Evolutionary conservation across 495 filamentous ascomycete genomes (phyloP).

Genomic region (Hypoxylon intermedium): DNA sequence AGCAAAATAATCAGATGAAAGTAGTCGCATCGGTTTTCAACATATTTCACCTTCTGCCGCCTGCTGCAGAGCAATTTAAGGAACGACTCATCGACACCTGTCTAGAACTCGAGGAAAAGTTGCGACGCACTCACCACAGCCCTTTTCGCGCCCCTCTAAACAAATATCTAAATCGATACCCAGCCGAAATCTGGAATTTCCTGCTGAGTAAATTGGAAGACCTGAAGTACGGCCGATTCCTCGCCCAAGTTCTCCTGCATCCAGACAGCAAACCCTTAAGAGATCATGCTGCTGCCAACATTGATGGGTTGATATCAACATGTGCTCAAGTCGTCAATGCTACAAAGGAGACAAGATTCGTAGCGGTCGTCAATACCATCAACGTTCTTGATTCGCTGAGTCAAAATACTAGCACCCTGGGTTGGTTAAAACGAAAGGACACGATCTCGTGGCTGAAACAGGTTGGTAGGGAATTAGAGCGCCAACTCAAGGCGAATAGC

Average conservation of each 20-base stretch:
- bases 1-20: slow-evolving; percentile 89
- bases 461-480: slow-evolving; percentile 78
- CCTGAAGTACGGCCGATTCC: slow-evolving; percentile 87
- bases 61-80: slow-evolving; percentile 89
- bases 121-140: slow-evolving; percentile 89
- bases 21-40: slow-evolving; percentile 93
- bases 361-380: slow-evolving; percentile 85
- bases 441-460: slow-evolving; percentile 72
- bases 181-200: slow-evolving; percentile 83
- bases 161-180: slow-evolving; percentile 92
- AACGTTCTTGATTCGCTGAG: slow-evolving; percentile 81
- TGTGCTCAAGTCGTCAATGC: slow-evolving; percentile 66
- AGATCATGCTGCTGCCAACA: slow-evolving; percentile 73
- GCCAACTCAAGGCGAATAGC: slow-evolving; percentile 69
- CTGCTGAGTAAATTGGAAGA: slow-evolving; percentile 78
- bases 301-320: slow-evolving; percentile 69
- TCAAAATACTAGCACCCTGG: slow-evolving; percentile 62
- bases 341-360: slow-evolving; percentile 66
- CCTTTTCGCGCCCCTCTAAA: slow-evolving; percentile 93
- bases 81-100: slow-evolving; percentile 86
- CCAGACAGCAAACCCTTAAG: slow-evolving; percentile 76
- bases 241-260: slow-evolving; percentile 86
- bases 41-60: slow-evolving; percentile 92
- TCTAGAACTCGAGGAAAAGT: slow-evolving; percentile 81
- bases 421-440: slow-evolving; percentile 80